Base-by-base conservation (phyloP, 2,329 filamentous ascomycete genomes). In the Xylariaceae sp. region DNA sequence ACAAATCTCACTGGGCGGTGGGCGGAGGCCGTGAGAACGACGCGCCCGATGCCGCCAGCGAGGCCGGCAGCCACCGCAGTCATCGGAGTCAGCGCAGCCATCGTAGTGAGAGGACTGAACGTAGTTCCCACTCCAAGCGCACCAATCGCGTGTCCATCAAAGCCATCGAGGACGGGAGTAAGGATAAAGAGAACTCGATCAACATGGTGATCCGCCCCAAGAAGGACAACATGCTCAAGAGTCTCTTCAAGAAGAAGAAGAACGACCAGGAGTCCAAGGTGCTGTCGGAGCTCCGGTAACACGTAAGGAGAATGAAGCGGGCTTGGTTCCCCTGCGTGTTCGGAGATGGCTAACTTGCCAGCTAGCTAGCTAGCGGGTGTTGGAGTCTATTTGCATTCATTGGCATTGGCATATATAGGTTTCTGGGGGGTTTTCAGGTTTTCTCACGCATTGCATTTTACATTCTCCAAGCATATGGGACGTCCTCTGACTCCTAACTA, bases 231-330 rank as follows among this genome's bases (percentile, higher is more conserved):
- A 82, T 85, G 81, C 76, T 86, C 60, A 85, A 84, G 74, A 72
- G 77, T 2, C 61, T 86, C 54, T 85, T 86, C 67, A 82, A 81
- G 74, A 80, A 76, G 72, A 84, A 81, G 72, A 81, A 81, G 70
- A 75, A 78, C 29, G 60, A 69, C 2, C 65, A 70, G 3, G 57
- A 56, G 23, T 26, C 26, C 56, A 62, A 44, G 57, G 55, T 45
- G 54, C 32, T 16, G 32, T 37, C 32, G 32, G 32, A 12, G 14
- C 7, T 37, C 9, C 32, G 32, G 12, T 37, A 37, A 16, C 32
- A 37, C 14, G 32, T 26, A 26, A 26, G 9, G 23, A 26, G 4
- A 9, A 26, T 9, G 23, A 9, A 9, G 23, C 23, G 23, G n/a
- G 23, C 9, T 26, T 26, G 23, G 23, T 26, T 26, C 23, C 4